Evolutionary conservation across 352 stramenopile genomes (phyloP), one percentile per base, ranked within the genome.

Genomic region (Globisporangium parvum): DNA sequence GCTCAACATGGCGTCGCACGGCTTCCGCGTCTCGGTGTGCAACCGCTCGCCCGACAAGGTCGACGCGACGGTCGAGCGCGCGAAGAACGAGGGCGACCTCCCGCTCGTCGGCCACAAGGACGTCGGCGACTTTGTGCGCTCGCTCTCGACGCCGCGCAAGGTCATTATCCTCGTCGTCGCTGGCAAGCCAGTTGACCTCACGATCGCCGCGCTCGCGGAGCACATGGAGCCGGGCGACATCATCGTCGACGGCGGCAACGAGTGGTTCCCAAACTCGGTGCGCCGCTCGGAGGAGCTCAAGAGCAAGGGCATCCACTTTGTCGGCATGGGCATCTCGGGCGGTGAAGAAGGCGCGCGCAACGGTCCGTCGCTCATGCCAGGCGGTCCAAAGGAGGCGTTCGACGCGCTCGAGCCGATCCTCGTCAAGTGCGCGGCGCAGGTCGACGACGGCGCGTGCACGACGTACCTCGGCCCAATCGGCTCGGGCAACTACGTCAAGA

Each of bases 401-500:
- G 96, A 99, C 66, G 71, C 95, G 26, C 81, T 99, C 50, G 91
- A 98, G 75, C 91, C 93, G 9, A 99, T 99, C 63, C 78, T 99
- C 56, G 93, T 86, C 54, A 98, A 98, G 75, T 98, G 95, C 66
- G 96, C 97, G 1, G 97, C 97, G 6, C 90, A 98, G 72, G 94
- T 98, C 21, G 81, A 95, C 59, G 87, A 96, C 58, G 92, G 92
- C 23, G 77, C 96, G 21, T 99, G 97, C 73, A 98, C 96, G 21
- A 98, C 93, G 47, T 99, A 99, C 77, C 74, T 98, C 49, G 97
- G 97, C 39, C 87, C 86, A 18, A 88, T 97, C 39, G 97, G 97
- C 63, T 87, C 87, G 33, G 97, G 97, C 56, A 99, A 99, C 81
- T 99, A 99, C 77, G 96, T 99, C 51, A 99, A 99, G 84, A 99